Percentiles rank a stretch among this genome's conserved stretches.
Conservation (phyloP, 106 monocot species). For the Ottelia alismoides region DNA sequence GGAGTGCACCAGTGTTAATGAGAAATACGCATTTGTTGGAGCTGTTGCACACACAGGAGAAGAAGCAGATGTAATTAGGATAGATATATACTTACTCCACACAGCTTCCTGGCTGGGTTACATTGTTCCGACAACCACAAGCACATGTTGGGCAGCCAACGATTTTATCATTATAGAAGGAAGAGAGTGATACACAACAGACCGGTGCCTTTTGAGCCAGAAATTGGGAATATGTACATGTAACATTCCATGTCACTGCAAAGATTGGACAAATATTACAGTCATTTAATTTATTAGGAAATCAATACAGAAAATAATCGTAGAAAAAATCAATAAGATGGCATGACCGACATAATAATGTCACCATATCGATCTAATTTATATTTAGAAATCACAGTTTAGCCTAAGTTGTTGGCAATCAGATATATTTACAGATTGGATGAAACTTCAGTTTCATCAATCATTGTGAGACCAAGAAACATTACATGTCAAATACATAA, state of each 20-base stretch:
- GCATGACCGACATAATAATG: too few relatives aligned
- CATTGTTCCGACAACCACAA: conserved; percentile 77
- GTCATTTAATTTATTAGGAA: too few relatives aligned
- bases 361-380: too few relatives aligned
- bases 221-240: conserved; percentile 83
- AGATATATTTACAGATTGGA: too few relatives aligned
- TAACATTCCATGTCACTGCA: conserved; percentile 97
- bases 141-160: conserved; percentile 74
- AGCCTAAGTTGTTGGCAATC: too few relatives aligned
- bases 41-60: conserved; percentile 5
- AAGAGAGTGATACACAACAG: conserved; percentile 89
- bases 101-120: conserved; percentile 71
- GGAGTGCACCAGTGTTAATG: not conserved
- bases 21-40: not conserved
- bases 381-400: too few relatives aligned
- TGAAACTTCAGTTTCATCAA: too few relatives aligned
- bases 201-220: conserved; percentile 64
- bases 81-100: conserved; percentile 44
- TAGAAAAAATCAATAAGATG: too few relatives aligned
- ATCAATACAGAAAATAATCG: too few relatives aligned
- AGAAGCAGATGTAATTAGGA: not conserved
- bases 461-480: too few relatives aligned
- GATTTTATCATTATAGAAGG: conserved; percentile 84
- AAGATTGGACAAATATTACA: too few relatives aligned
- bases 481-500: not conserved